Percentiles rank a stretch among this genome's conserved stretches.
phyloP scores from a whole-genome alignment of 2,329 filamentous ascomycete genomes.

The Colletotrichum higginsianum region DNA sequence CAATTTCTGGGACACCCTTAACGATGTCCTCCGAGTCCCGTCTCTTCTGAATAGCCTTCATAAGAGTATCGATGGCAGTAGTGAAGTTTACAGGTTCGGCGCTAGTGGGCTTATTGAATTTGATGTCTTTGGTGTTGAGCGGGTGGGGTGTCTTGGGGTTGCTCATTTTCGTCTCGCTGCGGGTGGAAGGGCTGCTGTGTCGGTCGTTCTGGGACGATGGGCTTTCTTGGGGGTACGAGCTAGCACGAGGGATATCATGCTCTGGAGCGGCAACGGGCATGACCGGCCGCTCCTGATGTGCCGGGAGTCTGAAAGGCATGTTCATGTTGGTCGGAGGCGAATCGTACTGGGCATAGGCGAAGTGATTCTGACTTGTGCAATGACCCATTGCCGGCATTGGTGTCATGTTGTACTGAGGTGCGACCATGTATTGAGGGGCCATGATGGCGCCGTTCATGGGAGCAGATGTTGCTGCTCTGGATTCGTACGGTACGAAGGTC shows the following conservation, averaged over 20 bases:
- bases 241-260: conserved; percentile 35
- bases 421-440: conserved; percentile 63
- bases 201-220: conserved; percentile 27
- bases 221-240: conserved; percentile 37
- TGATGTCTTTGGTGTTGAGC: conserved; percentile 57
- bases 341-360: conserved; percentile 61
- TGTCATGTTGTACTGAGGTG: conserved; percentile 59
- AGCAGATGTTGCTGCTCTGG: conserved; percentile 55
- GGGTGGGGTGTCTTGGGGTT: conserved; percentile 41
- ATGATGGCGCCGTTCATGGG: conserved; percentile 61
- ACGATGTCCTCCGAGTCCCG: conserved; percentile 55
- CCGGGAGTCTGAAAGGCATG: conserved; percentile 51
- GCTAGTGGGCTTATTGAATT: conserved; percentile 62
- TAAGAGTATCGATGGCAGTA: conserved; percentile 89
- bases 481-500: conserved; percentile 65
- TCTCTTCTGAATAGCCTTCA: conserved; percentile 88
- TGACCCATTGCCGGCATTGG: conserved; percentile 58
- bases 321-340: conserved; percentile 52
- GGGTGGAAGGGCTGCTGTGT: conserved; percentile 36
- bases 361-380: conserved; percentile 60
- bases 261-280: conserved; percentile 28
- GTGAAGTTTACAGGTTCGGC: conserved; percentile 74
- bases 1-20: conserved; percentile 43
- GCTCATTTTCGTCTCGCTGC: conserved; percentile 36
- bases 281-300: conserved; percentile 49